Evolutionary conservation across 2,329 filamentous ascomycete species (phyloP).

Genomic region (Gremmenia infestans): DNA sequence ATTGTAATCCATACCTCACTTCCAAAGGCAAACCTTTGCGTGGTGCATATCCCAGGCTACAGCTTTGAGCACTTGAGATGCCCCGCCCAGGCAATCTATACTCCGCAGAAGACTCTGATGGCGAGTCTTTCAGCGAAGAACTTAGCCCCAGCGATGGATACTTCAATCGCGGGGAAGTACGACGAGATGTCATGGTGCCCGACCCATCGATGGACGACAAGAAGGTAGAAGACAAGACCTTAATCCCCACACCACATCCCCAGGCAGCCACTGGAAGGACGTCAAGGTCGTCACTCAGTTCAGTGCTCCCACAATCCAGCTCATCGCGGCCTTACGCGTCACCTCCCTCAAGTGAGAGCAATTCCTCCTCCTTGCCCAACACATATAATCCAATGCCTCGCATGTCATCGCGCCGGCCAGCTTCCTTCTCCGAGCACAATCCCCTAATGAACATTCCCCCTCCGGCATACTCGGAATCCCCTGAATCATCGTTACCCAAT

Average conservation of each 20-base stretch:
- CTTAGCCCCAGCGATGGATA: conserved; percentile 29
- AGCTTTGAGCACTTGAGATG: conserved; percentile 13
- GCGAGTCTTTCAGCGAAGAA: conserved; percentile 26
- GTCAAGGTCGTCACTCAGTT: conserved; percentile 14
- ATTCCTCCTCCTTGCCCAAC: conserved; percentile 5
- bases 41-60: conserved; percentile 13
- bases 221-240: conserved; percentile 21
- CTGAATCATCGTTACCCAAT: conserved; percentile 7
- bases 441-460: conserved; percentile 21
- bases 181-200: conserved; percentile 18
- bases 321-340: conserved; percentile 23
- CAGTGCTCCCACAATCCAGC: conserved; percentile 13
- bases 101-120: conserved; percentile 19
- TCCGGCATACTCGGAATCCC: conserved; percentile 25
- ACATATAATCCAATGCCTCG: conserved; percentile 13
- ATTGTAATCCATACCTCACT: neutral
- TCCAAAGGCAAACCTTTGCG: neutral
- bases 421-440: conserved; percentile 11
- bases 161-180: conserved; percentile 21
- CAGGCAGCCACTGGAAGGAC: conserved; percentile 11
- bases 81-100: conserved; percentile 23
- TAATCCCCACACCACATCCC: conserved; percentile 18
- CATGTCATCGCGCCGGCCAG: conserved; percentile 11
- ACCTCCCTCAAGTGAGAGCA: conserved; percentile 2
- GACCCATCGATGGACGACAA: conserved; percentile 21